Evolutionary conservation across 75 land plant species (phyloP).

Genomic region (Larix kaempferi): DNA sequence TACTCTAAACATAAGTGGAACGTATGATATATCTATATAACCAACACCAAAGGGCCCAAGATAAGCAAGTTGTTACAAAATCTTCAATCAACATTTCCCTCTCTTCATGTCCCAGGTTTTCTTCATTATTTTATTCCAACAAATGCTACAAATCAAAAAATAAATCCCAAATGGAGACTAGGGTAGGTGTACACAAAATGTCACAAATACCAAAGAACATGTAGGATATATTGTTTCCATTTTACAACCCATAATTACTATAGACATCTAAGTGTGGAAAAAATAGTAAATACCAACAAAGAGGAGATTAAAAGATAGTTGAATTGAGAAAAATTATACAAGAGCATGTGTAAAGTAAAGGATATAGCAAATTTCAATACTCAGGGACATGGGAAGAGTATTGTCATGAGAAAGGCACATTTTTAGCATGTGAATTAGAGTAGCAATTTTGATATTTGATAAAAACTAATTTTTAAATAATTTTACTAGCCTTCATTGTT

Average conservation of each 20-base stretch:
- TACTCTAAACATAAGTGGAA: not conserved
- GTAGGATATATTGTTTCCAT: not conserved
- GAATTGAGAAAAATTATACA: too few species aligned
- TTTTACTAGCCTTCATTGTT: too few species aligned
- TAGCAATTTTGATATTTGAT: not conserved
- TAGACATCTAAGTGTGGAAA: not conserved
- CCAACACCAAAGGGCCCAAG: too few species aligned
- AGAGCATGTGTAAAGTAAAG: too few species aligned
- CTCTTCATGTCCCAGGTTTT: slow-evolving; percentile 79
- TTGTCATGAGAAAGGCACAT: too few species aligned
- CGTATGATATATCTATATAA: too few species aligned
- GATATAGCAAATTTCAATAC: not conserved
- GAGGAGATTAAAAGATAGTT: too few species aligned
- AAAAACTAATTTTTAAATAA: not conserved
- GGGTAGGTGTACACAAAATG: not conserved
- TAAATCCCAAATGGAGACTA: not conserved
- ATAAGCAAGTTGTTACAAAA: too few species aligned
- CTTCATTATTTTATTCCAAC: slow-evolving; percentile 80
- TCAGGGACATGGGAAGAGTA: not conserved
- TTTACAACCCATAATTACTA: not conserved
- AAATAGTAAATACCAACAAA: too few species aligned
- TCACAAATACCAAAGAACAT: not conserved
- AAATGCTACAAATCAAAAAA: slow-evolving; percentile 57
- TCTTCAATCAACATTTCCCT: too few species aligned
- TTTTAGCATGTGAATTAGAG: not conserved